phyloP scores from a whole-genome alignment of 106 monocot species.

The Apostasia shenzhenica region DNA sequence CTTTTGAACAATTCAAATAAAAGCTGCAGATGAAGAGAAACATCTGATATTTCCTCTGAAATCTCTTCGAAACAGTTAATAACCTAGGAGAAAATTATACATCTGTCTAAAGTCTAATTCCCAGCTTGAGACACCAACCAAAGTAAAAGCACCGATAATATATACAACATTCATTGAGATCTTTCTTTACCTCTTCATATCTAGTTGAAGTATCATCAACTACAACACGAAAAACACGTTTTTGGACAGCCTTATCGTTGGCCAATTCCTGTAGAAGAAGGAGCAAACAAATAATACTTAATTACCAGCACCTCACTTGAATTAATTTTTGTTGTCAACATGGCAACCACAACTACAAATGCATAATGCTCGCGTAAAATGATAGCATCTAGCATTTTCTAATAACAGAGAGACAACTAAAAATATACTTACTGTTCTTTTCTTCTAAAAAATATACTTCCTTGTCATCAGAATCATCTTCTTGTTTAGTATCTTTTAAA shows the following conservation, averaged over 20 bases:
- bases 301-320: neutral
- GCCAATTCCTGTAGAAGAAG: conserved; percentile 11
- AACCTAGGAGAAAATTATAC: too few species aligned
- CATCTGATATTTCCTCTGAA: too few species aligned
- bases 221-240: conserved; percentile 8
- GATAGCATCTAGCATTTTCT: neutral
- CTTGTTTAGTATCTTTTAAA: conserved; percentile 40
- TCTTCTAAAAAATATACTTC: conserved; percentile 17
- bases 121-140: too few species aligned
- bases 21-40: too few species aligned
- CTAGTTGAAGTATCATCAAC: conserved; percentile 15
- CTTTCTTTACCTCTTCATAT: conserved; percentile 54
- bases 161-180: conserved; percentile 73
- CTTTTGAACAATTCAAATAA: too few species aligned
- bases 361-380: neutral
- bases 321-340: neutral
- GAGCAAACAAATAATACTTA: neutral
- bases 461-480: conserved; percentile 26
- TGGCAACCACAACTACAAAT: neutral
- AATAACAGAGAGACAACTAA: neutral
- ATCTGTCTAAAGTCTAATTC: too few species aligned
- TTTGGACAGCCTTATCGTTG: conserved; percentile 13
- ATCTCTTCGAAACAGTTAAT: too few species aligned
- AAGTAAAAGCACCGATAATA: conserved; percentile 26
- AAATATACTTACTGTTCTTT: neutral